phyloP scores from a whole-genome alignment of 441 rosid species.

The Aquilaria agallochum region DNA sequence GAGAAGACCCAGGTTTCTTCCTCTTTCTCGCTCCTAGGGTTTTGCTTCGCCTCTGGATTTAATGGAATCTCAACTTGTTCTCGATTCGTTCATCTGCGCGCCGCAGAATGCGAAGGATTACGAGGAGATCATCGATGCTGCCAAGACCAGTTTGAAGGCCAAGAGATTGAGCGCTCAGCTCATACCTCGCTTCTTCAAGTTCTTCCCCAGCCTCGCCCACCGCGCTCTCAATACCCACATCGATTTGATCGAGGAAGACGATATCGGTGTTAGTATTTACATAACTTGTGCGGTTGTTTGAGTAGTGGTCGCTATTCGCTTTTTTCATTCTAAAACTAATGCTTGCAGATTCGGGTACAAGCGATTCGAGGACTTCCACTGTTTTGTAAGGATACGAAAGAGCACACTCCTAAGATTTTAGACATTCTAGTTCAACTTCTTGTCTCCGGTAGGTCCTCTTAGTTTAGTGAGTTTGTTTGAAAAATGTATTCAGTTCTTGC shows the following conservation, averaged over 20 bases:
- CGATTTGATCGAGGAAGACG: constrained; percentile 91
- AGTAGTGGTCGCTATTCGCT: no score
- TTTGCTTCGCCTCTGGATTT: constrained; percentile 6
- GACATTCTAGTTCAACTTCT: constrained; percentile 87
- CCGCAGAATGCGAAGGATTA: constrained; percentile 77
- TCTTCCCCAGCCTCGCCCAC: constrained; percentile 70
- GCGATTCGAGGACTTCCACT: constrained; percentile 93
- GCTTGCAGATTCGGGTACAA: constrained; percentile 71
- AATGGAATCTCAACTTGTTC: not conserved
- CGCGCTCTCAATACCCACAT: constrained; percentile 76
- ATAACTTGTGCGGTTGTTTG: no score
- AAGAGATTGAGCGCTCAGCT: constrained; percentile 97
- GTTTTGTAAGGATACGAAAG: constrained; percentile 90
- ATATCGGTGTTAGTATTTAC: constrained; percentile 68
- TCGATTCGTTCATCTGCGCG: not conserved
- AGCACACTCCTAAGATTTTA: constrained; percentile 69
- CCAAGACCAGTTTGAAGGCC: constrained; percentile 83
- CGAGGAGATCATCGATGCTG: constrained; percentile 76
- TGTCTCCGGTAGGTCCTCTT: constrained; percentile 41
- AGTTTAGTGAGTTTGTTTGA: not conserved
- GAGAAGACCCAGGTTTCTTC: constrained; percentile 80
- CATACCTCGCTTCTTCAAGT: constrained; percentile 97
- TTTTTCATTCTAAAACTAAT: no score
- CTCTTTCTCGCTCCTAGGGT: not conserved
- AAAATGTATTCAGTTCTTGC: no score